Percentiles rank a stretch among this genome's conserved stretches.
Evolutionary conservation across 306 rosid species (phyloP).

Genomic region (Lathyrus sativus): DNA sequence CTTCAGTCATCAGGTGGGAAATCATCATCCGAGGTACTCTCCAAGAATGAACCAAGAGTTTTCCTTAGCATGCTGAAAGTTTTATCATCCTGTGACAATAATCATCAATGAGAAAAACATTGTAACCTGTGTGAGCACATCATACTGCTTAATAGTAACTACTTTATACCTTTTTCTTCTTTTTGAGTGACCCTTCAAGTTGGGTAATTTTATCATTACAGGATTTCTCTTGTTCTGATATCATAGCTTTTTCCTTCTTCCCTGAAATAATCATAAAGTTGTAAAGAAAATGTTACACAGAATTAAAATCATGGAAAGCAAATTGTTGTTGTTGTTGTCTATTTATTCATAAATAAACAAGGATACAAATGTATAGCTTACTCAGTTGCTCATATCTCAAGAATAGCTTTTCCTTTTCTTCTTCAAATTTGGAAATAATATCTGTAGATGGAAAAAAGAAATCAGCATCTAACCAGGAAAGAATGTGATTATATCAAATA

Average conservation of each 20-base stretch:
- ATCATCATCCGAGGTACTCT: constrained; percentile 75
- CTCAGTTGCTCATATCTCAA: constrained; percentile 83
- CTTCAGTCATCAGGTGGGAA: constrained; percentile 80
- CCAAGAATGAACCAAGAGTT: constrained; percentile 84
- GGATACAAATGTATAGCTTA: constrained; percentile 44
- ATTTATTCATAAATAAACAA: not conserved
- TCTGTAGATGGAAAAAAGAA: constrained; percentile 46
- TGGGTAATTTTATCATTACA: constrained; percentile 70
- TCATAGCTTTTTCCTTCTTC: constrained; percentile 71
- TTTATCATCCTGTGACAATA: constrained; percentile 66
- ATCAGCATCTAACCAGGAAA: constrained; percentile 31
- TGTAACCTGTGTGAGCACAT: no score
- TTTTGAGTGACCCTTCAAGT: constrained; percentile 80
- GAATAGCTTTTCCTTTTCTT: constrained; percentile 84
- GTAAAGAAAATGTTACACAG: not conserved
- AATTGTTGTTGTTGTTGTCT: not conserved
- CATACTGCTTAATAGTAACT: constrained; percentile 3
- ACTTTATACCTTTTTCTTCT: constrained; percentile 73
- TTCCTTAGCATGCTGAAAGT: constrained; percentile 88
- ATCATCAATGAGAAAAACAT: constrained; percentile 20
- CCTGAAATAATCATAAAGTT: constrained; percentile 53
- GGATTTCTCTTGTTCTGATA: constrained; percentile 75
- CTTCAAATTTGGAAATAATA: constrained; percentile 82
- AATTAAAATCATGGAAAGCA: not conserved
- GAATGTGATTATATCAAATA: constrained; percentile 1